A percentile compares a stretch with the other conserved stretches of the same genome.
phyloP scores from a whole-genome alignment of 768 basidiomycete species.

The Mycena kentingensis region DNA sequence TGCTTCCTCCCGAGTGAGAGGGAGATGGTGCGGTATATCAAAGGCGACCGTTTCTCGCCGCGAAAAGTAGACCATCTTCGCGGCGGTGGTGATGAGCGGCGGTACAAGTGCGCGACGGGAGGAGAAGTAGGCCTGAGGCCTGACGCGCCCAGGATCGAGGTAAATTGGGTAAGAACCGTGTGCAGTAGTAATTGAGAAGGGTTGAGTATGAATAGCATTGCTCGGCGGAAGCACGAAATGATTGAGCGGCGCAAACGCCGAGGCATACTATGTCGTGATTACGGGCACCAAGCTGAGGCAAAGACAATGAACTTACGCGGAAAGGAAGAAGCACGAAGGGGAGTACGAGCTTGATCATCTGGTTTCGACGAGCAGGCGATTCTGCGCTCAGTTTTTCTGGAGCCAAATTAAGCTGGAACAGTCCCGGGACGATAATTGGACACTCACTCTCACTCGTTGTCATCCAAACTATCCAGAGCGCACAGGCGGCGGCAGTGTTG shows the following conservation, averaged over 20 bases:
- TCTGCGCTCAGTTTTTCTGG: slow-evolving; percentile 35
- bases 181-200: slow-evolving; percentile 30
- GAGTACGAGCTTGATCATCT: slow-evolving; percentile 37
- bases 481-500: slow-evolving; percentile 48
- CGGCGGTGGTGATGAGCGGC: slow-evolving; percentile 57
- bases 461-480: slow-evolving; percentile 68
- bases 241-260: slow-evolving; percentile 60
- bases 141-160: slow-evolving; percentile 35
- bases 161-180: slow-evolving; percentile 55
- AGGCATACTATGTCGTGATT: slow-evolving; percentile 49
- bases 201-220: slow-evolving; percentile 21
- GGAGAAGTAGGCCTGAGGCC: slow-evolving; percentile 33
- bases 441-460: slow-evolving; percentile 52
- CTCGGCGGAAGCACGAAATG: slow-evolving; percentile 58
- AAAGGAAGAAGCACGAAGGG: slow-evolving; percentile 53
- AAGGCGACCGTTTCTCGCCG: slow-evolving; percentile 54
- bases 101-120: slow-evolving; percentile 29
- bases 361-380: slow-evolving; percentile 28
- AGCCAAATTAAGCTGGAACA: background rate
- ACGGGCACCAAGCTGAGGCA: too few relatives aligned
- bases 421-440: background rate
- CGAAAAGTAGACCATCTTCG: slow-evolving; percentile 64
- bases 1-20: slow-evolving; percentile 31
- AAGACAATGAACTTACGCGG: slow-evolving; percentile 40
- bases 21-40: slow-evolving; percentile 41